Base-by-base conservation (phyloP, 2,329 filamentous ascomycete species). In the Torrubiellomyces zombiae region DNA sequence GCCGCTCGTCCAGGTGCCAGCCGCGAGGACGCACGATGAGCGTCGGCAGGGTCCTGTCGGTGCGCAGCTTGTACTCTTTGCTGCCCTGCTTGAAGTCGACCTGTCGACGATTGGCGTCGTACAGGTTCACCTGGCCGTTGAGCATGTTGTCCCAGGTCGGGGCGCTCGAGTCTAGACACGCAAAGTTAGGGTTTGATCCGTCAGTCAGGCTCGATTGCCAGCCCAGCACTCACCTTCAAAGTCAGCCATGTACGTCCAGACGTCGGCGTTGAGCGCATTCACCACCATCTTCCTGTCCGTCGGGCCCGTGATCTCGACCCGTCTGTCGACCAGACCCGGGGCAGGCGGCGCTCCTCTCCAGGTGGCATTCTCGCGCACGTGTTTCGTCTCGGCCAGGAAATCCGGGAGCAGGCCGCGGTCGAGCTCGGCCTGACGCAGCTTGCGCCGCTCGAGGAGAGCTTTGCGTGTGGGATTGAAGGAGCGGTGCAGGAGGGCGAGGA, bases 61-160 rank as follows among this genome's bases (percentile, higher is more conserved):
- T 93, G 36, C 86, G 80, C 33, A 98, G 76, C 64, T 93, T 94
- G 63, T 98, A 98, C 47, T 92, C 83, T 60, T 95, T 98, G 43
- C 72, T 62, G 35, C 85, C 85, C 47, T 85, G 77, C 64, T 89
- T 91, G 67, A 95, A 95, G 60, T 95, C 86, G 41, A 95, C 73
- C 56, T 94, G 79, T 40, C 72, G 75, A 44, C 89, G 80, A 48
- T 92, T 83, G 38, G 85, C 89, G 44, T 95, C 89, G 61, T 94
- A 91, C 29, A 98, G 69, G 62, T 95, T 98, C 38, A 94, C 75
- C 57, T 98, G 89, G 35, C 89, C 89, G 40, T 89, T 92, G 61
- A 95, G 76, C 85, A 95, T 95, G 62, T 95, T 95, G 38, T 93
- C 83, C 89, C 89, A 98, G 21, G 89, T 94, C 14, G 89, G 89